phyloP scores from a whole-genome alignment of 768 basidiomycete species.

The Auricularia sp. region DNA sequence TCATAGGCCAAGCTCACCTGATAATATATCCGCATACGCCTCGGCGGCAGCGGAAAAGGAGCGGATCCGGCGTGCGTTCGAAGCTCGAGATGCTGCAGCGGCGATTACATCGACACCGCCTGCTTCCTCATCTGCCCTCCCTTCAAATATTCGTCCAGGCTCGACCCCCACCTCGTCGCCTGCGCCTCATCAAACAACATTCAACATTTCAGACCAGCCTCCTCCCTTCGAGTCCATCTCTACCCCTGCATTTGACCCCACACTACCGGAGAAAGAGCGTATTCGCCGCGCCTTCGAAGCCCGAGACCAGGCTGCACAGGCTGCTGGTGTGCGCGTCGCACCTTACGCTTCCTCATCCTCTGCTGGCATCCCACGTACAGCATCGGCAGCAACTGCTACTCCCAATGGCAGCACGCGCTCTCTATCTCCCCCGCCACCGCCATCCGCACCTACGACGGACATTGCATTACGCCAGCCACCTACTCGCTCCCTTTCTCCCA shows the following conservation, averaged over 20 bases:
- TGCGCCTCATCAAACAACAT: conserved; percentile 15
- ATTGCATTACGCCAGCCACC: conserved; percentile 21
- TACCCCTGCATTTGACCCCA: background rate
- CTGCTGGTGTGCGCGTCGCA: conserved; percentile 20
- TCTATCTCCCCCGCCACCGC: conserved; percentile 4
- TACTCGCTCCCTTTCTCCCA: background rate
- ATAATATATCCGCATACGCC: background rate
- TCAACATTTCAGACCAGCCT: background rate
- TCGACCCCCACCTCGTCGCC: conserved; percentile 11
- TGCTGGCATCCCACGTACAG: conserved; percentile 13
- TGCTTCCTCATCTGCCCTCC: too few species aligned
- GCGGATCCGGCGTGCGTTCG: conserved; percentile 9
- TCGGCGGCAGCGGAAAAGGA: conserved; percentile 10
- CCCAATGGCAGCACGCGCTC: conserved; percentile 19
- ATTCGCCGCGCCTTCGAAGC: conserved; percentile 11
- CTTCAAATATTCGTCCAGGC: background rate
- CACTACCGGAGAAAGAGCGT: conserved; percentile 11
- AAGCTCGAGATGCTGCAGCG: conserved; percentile 5
- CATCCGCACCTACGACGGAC: background rate
- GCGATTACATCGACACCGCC: background rate
- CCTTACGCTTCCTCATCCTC: conserved; percentile 11
- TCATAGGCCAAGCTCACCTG: background rate
- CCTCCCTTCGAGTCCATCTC: background rate
- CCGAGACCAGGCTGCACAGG: conserved; percentile 12
- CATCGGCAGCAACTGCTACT: conserved; percentile 12